Conservation (phyloP, 352 stramenopile species). For the Phytophthora hibernalis region DNA sequence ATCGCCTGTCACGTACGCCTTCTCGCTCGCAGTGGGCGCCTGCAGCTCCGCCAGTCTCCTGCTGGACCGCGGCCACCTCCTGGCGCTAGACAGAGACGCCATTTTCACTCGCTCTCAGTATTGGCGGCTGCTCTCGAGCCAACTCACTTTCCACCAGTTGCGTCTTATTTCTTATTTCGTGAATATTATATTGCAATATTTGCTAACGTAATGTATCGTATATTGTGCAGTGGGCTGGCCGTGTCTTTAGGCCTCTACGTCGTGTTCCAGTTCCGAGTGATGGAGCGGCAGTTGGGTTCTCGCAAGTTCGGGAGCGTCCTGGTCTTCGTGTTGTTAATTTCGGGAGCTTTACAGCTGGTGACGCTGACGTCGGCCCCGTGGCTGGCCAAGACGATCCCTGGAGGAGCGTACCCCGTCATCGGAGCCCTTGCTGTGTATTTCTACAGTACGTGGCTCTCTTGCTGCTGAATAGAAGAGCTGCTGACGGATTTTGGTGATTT, state of each 20-base stretch:
- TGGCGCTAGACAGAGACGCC: conserved; percentile 63
- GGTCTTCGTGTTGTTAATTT: conserved; percentile 68
- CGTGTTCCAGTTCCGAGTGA: conserved; percentile 86
- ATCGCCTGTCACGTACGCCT: conserved; percentile 81
- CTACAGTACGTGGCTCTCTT: conserved; percentile 57
- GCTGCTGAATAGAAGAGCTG: background rate
- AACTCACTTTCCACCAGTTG: conserved; percentile 83
- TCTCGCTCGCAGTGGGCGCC: conserved; percentile 69
- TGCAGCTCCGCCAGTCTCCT: conserved; percentile 73
- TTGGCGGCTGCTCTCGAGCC: conserved; percentile 74
- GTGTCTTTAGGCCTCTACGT: conserved; percentile 84
- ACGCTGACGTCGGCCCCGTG: conserved; percentile 51
- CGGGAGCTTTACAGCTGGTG: conserved; percentile 53
- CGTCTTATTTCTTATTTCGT: conserved; percentile 16
- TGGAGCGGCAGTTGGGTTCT: conserved; percentile 86
- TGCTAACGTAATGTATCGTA: conserved; percentile 14
- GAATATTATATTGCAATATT: conserved; percentile 7
- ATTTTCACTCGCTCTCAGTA: conserved; percentile 65
- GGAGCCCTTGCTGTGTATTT: conserved; percentile 82
- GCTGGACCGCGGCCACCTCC: conserved; percentile 60
- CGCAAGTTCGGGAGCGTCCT: conserved; percentile 86
- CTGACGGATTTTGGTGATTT: background rate
- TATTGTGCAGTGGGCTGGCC: conserved; percentile 65
- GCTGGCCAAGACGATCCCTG: conserved; percentile 51
- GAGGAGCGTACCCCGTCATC: conserved; percentile 76